phyloP scores from a whole-genome alignment of 2,329 filamentous ascomycete species.

The Dryadomyces quercivorus region DNA sequence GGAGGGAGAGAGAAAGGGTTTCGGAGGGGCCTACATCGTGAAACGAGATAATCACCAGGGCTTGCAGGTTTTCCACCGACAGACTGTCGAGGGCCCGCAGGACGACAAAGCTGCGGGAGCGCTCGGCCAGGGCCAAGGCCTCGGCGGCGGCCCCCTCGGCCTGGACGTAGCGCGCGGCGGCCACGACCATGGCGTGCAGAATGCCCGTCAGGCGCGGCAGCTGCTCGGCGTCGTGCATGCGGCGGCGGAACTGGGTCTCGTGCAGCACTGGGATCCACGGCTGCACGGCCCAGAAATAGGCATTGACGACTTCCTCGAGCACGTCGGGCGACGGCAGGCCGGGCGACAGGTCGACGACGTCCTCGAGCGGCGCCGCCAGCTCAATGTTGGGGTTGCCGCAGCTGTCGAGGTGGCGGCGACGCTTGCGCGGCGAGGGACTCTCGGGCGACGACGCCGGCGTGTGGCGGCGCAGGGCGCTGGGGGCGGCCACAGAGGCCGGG shows the following conservation, averaged over 20 bases:
- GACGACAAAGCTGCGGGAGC: conserved; percentile 15
- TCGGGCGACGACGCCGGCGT: background rate
- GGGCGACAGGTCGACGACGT: background rate
- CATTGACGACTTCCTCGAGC: conserved; percentile 16
- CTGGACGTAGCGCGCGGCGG: conserved; percentile 14
- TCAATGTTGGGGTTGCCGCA: conserved; percentile 8
- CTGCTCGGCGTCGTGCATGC: conserved; percentile 15
- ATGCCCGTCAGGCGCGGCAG: conserved; percentile 17
- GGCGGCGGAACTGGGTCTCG: conserved; percentile 17
- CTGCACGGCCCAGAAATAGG: conserved; percentile 20
- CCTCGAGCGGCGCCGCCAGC: background rate
- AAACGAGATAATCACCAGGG: conserved; percentile 22
- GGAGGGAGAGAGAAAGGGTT: conserved; percentile 5
- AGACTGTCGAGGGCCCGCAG: conserved; percentile 19
- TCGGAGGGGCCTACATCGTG: conserved; percentile 16
- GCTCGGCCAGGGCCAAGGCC: background rate
- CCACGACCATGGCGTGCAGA: conserved; percentile 21
- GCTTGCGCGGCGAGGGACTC: background rate
- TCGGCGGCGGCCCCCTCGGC: background rate
- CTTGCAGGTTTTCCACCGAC: conserved; percentile 21
- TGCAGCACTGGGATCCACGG: conserved; percentile 26
- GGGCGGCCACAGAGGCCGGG: too few relatives aligned
- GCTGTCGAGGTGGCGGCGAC: conserved; percentile 5
- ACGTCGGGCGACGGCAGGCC: conserved; percentile 6
- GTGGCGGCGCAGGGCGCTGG: background rate